Percentiles rank a stretch among this genome's conserved stretches.
These are phyloP conservation scores for Teratosphaeria pseudoeucalypti DNA, from an alignment of 2,329 filamentous ascomycete genomes.

Conservation along the genomic window DNA sequence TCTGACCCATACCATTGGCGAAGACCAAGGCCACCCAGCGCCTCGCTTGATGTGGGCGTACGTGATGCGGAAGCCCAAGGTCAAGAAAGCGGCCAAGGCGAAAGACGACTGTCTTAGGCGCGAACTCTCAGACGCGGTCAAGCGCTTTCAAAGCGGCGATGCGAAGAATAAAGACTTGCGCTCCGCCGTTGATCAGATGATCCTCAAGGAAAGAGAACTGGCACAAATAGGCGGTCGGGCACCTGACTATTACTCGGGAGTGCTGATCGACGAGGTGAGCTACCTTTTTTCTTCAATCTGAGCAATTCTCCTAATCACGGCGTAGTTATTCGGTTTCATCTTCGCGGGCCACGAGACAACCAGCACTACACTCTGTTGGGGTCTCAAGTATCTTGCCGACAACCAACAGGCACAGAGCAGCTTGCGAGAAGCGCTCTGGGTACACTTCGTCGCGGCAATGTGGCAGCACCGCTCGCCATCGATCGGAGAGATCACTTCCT, in stretches of 20 bases:
- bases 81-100: too few species aligned
- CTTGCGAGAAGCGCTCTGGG: background rate
- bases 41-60: too few species aligned
- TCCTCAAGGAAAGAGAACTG: background rate
- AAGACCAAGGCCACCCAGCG: too few species aligned
- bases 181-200: background rate
- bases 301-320: too few species aligned
- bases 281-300: background rate
- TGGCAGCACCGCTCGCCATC: background rate
- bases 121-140: too few species aligned
- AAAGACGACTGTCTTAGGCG: too few species aligned
- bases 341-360: background rate
- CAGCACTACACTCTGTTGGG: background rate
- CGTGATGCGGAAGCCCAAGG: too few species aligned
- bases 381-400: background rate
- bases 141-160: too few species aligned
- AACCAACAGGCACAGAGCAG: background rate
- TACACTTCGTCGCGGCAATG: background rate
- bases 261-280: background rate
- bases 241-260: too few species aligned
- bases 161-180: background rate
- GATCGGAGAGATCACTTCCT: background rate
- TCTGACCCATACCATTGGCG: too few species aligned
- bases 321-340: background rate
- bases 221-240: background rate